Conservation (phyloP, 2,329 filamentous ascomycete species). For the Pseudogymnoascus sp. region DNA sequence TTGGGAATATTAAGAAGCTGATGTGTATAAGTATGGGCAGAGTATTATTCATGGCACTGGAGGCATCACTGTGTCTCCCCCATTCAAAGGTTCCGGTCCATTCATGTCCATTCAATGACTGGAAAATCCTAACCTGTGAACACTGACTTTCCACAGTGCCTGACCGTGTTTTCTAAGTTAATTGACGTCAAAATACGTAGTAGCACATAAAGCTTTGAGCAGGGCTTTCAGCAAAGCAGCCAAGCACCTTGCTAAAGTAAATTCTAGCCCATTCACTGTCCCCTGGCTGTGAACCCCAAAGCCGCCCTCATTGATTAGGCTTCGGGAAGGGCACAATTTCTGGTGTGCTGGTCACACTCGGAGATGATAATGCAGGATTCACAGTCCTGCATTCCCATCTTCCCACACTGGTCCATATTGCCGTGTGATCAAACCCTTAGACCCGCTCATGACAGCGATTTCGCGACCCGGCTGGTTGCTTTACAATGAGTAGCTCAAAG, state of each 20-base stretch:
- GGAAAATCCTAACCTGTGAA: neutral
- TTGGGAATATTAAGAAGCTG: neutral
- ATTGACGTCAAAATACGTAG: neutral
- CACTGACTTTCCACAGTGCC: neutral
- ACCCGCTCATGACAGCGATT: neutral
- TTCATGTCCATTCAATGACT: neutral
- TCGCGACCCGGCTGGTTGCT: neutral
- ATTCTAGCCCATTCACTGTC: neutral
- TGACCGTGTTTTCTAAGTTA: neutral
- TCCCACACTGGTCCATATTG: neutral
- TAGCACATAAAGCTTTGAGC: neutral
- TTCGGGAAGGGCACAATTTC: neutral
- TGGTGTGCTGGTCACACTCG: neutral
- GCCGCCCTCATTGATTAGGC: neutral
- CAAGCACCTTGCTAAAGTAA: neutral
- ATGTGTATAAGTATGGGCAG: neutral
- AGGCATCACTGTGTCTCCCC: neutral
- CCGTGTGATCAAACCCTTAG: neutral
- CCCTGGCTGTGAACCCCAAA: neutral
- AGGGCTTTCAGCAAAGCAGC: neutral
- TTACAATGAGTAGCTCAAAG: conserved; percentile 1
- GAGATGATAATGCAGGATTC: neutral
- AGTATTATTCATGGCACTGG: neutral
- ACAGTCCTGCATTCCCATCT: neutral
- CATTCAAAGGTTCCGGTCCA: neutral